These are phyloP conservation scores for Fusarium sp. DNA, from an alignment of 2,329 filamentous ascomycete genomes.

Conservation along the genomic window DNA sequence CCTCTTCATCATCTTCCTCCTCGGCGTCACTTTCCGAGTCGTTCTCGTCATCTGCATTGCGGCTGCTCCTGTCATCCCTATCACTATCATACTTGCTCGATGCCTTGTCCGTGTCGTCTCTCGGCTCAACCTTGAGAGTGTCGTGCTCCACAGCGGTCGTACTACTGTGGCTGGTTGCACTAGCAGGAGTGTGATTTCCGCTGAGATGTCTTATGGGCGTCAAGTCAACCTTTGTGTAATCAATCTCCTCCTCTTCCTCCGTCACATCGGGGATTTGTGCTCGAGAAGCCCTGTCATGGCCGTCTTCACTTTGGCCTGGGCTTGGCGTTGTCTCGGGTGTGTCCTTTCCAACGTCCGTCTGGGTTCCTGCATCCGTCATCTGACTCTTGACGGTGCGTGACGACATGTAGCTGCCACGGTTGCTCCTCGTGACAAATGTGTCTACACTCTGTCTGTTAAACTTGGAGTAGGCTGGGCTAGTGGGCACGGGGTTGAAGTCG, in stretches of 20 bases:
- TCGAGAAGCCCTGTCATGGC: slow-evolving; percentile 55
- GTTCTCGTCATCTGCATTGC: slow-evolving; percentile 43
- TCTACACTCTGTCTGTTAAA: slow-evolving; percentile 77
- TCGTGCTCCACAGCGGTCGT: slow-evolving; percentile 35
- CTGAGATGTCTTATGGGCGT: slow-evolving; percentile 62
- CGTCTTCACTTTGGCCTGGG: slow-evolving; percentile 66
- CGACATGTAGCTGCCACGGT: slow-evolving; percentile 81
- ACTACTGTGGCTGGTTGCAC: slow-evolving; percentile 39
- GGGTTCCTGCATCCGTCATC: slow-evolving; percentile 76
- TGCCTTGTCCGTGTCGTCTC: slow-evolving; percentile 42
- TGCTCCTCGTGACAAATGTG: slow-evolving; percentile 69
- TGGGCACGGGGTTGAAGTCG: slow-evolving; percentile 81
- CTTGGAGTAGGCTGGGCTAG: slow-evolving; percentile 75
- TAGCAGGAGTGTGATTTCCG: slow-evolving; percentile 39
- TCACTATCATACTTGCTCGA: slow-evolving; percentile 43
- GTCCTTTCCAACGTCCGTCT: slow-evolving; percentile 64
- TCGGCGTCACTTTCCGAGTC: slow-evolving; percentile 38
- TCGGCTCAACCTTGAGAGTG: slow-evolving; percentile 36
- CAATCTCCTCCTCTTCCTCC: slow-evolving; percentile 66
- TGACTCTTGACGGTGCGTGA: slow-evolving; percentile 76
- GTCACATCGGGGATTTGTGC: slow-evolving; percentile 52
- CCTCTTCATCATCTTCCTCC: slow-evolving; percentile 57
- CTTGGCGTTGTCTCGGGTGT: slow-evolving; percentile 68
- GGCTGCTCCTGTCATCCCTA: slow-evolving; percentile 42
- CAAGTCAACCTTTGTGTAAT: slow-evolving; percentile 70